These are phyloP conservation scores for Polymyxa betae DNA, from an alignment of 208 protist genomes.

Conservation along the genomic window DNA sequence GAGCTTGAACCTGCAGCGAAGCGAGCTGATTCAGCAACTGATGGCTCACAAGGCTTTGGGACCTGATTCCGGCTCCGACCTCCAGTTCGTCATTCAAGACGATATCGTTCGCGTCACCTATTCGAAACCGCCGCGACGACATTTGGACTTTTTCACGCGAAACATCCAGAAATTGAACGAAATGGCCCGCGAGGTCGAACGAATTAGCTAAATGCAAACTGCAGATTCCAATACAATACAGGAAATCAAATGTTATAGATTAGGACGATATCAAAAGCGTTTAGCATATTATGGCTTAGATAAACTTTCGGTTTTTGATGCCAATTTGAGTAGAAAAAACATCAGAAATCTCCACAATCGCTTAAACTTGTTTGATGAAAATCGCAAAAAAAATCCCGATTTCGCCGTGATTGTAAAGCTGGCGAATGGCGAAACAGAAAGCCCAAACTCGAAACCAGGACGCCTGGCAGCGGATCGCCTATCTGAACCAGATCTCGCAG, in stretches of 20 bases:
- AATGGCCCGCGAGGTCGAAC: conserved; percentile 23
- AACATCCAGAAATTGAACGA: conserved; percentile 35
- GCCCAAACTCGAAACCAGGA: background rate
- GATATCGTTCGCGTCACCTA: conserved; percentile 13
- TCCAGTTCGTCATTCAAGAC: background rate
- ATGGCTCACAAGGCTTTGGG: background rate
- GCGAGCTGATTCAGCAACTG: background rate
- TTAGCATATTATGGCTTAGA: no score
- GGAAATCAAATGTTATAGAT: background rate
- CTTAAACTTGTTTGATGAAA: background rate
- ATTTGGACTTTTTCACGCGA: conserved; percentile 15
- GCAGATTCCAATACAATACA: background rate
- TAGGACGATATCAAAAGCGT: no score
- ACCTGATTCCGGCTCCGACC: background rate
- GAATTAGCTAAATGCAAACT: background rate
- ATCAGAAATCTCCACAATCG: background rate
- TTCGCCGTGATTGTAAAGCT: background rate
- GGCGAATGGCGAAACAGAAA: background rate
- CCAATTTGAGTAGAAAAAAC: background rate
- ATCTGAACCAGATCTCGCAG: conserved; percentile 7
- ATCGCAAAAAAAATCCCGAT: background rate
- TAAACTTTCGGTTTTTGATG: background rate
- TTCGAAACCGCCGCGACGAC: background rate
- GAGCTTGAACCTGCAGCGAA: background rate
- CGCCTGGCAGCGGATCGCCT: conserved; percentile 2